A percentile compares a stretch with the other conserved stretches of the same genome.
Evolutionary conservation across 352 stramenopile genomes (phyloP).

Genomic region (Globisporangium yorkense): DNA sequence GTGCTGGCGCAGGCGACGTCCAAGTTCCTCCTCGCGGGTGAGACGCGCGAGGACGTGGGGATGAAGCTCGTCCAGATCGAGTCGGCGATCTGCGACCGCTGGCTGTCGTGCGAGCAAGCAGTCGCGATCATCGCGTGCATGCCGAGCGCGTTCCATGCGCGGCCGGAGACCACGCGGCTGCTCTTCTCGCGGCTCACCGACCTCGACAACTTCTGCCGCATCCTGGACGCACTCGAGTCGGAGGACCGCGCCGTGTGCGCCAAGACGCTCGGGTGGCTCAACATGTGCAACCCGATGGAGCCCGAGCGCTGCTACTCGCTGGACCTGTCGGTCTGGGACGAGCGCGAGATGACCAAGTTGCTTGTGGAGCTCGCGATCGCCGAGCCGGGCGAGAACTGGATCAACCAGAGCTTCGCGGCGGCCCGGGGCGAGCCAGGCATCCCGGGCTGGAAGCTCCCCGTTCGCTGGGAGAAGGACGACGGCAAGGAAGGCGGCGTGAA

Average conservation of each 20-base stretch:
- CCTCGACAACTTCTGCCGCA: slow-evolving; percentile 51
- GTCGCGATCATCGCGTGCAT: slow-evolving; percentile 72
- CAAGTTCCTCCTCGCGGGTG: slow-evolving; percentile 35
- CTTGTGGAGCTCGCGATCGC: slow-evolving; percentile 73
- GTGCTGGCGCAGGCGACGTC: slow-evolving; percentile 27
- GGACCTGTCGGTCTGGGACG: slow-evolving; percentile 62
- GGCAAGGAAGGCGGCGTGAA: slow-evolving; percentile 64
- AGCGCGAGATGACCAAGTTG: slow-evolving; percentile 77
- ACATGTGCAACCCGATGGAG: slow-evolving; percentile 71
- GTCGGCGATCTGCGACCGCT: slow-evolving; percentile 66
- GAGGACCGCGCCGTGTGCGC: slow-evolving; percentile 46
- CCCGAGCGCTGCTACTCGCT: slow-evolving; percentile 66
- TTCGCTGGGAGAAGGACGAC: slow-evolving; percentile 78
- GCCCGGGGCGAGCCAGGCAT: slow-evolving; percentile 47
- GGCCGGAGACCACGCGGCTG: slow-evolving; percentile 61
- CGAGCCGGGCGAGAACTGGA: slow-evolving; percentile 80
- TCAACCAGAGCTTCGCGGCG: slow-evolving; percentile 68
- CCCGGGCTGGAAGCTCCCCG: slow-evolving; percentile 73
- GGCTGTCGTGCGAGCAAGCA: slow-evolving; percentile 65
- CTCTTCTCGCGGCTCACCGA: slow-evolving; percentile 76
- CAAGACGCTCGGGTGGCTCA: slow-evolving; percentile 64
- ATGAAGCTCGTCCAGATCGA: slow-evolving; percentile 83
- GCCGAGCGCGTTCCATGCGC: slow-evolving; percentile 47
- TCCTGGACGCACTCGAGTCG: slow-evolving; percentile 43
- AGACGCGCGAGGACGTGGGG: slow-evolving; percentile 59